Evolutionary conservation across 202 grass and related monocot genomes (phyloP).

Genomic region (Schoenoplectus triqueter): DNA sequence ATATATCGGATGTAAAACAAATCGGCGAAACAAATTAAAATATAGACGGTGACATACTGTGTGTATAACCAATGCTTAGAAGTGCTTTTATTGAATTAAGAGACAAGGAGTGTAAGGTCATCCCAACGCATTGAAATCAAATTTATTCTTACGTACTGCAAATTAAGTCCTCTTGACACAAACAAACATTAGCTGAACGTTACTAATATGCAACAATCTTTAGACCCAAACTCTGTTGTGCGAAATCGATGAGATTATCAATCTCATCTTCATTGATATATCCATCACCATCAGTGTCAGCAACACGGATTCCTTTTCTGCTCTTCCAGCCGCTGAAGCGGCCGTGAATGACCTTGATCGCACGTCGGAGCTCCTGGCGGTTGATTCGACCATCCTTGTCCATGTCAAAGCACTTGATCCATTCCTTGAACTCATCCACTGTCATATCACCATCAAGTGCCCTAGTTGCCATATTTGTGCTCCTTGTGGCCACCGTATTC

Average conservation of each 20-base stretch:
- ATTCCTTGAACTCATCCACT: constrained; percentile 94
- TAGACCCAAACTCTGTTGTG: constrained; percentile 69
- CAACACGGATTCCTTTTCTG: constrained; percentile 58
- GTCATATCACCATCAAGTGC: constrained; percentile 79
- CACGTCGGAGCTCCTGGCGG: constrained; percentile 74
- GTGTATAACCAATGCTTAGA: no score
- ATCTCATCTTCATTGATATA: constrained; percentile 64
- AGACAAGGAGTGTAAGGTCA: neutral
- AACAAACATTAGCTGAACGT: neutral
- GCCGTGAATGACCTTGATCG: constrained; percentile 60
- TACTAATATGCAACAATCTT: constrained; percentile 66
- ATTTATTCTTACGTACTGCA: neutral
- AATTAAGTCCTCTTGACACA: neutral
- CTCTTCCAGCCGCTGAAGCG: constrained; percentile 79
- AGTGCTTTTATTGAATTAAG: neutral
- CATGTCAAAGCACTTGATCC: constrained; percentile 73
- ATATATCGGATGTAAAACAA: no score
- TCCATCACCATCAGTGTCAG: constrained; percentile 68
- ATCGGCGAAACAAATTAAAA: no score
- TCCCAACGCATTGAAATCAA: neutral
- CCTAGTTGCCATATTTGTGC: constrained; percentile 41
- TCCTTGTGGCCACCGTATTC: constrained; percentile 49
- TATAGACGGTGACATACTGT: no score
- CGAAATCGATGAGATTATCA: constrained; percentile 76
- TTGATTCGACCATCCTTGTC: constrained; percentile 77